Evolutionary conservation across 257 asterid species (phyloP).

Genomic region (Cordia subcordata): DNA sequence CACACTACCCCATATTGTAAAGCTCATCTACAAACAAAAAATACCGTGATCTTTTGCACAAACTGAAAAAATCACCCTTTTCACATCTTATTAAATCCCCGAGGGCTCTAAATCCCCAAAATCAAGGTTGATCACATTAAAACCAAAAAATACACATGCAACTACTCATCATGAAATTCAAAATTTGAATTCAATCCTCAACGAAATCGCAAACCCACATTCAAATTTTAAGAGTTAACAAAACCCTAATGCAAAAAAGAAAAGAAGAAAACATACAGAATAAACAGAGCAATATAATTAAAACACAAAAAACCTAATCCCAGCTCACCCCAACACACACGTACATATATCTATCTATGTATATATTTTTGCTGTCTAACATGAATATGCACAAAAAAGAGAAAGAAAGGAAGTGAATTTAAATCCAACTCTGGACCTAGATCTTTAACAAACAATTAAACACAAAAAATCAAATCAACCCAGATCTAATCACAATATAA

Average conservation of each 20-base stretch:
- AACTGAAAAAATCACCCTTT: neutral
- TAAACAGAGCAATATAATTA: neutral
- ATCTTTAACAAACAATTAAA: neutral
- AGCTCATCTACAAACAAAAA: no score
- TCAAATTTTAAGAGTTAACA: neutral
- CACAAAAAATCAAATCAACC: no score
- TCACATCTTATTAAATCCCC: neutral
- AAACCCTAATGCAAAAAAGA: neutral
- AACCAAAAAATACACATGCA: neutral
- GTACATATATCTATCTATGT: no score
- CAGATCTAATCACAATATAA: constrained; percentile 11
- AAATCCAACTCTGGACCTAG: neutral
- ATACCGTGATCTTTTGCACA: no score
- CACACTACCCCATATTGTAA: no score
- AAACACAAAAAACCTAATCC: neutral
- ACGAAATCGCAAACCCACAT: neutral
- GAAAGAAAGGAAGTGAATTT: neutral
- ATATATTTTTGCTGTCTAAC: no score
- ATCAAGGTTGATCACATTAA: neutral
- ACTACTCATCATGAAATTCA: no score
- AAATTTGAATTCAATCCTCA: neutral
- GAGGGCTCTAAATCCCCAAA: neutral
- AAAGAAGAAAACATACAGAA: no score
- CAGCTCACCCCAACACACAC: no score
- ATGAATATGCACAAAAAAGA: no score